Percentiles rank a stretch among this genome's conserved stretches.
Conservation (phyloP, 192 early-diverging fungal genomes). For the Helicostylum pulchrum region DNA sequence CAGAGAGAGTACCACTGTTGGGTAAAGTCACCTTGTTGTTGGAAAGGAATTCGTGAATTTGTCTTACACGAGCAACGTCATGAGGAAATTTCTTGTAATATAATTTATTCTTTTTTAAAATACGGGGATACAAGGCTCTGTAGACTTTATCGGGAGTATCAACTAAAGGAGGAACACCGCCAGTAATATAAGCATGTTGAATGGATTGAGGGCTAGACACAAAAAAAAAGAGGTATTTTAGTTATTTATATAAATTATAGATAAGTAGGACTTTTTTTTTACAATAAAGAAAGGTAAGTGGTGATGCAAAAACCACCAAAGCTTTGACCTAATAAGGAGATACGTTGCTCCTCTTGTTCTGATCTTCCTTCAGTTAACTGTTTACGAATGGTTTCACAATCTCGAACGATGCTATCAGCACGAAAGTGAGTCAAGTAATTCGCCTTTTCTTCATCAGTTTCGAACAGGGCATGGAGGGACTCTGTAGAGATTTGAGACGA, state of each 20-base stretch:
- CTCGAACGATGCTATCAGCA: conserved; percentile 66
- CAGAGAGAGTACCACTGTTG: conserved; percentile 59
- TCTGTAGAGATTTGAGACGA: conserved; percentile 56
- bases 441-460: conserved; percentile 51
- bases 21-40: conserved; percentile 45
- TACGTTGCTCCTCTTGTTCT: conserved; percentile 33
- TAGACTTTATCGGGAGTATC: conserved; percentile 61
- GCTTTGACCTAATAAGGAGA: conserved; percentile 61
- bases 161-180: conserved; percentile 66
- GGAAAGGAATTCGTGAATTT: conserved; percentile 55
- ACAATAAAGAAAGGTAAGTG: conserved; percentile 66
- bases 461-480: conserved; percentile 40
- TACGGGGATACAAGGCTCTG: conserved; percentile 54
- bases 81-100: conserved; percentile 63
- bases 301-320: conserved; percentile 71
- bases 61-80: conserved; percentile 58
- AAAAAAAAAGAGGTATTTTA: not conserved
- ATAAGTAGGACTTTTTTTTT: conserved; percentile 18
- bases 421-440: conserved; percentile 63
- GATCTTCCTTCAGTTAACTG: conserved; percentile 44
- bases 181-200: conserved; percentile 62
- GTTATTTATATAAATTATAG: not conserved
- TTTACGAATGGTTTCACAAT: conserved; percentile 63
- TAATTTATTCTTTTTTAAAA: conserved; percentile 55
- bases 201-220: conserved; percentile 50